phyloP scores from a whole-genome alignment of 331 rosid genomes.

The Saraca asoca region DNA sequence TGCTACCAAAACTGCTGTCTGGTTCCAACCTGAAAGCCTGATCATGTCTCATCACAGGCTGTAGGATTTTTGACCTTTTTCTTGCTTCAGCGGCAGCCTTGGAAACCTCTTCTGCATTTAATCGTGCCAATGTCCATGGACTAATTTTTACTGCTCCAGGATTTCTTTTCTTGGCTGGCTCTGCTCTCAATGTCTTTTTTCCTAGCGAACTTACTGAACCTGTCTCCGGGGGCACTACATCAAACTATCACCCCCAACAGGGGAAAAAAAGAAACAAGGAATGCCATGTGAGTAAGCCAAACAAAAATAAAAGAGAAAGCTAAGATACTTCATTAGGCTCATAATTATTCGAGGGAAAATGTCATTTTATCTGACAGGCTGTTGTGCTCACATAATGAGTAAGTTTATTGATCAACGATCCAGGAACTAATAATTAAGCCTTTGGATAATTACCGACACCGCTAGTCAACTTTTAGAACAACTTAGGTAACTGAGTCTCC shows the following conservation, averaged over 20 bases:
- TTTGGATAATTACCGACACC: too few relatives aligned
- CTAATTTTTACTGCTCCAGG: slow-evolving; percentile 82
- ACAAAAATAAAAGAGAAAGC: neutral
- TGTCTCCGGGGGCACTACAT: slow-evolving; percentile 90
- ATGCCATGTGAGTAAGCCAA: slow-evolving; percentile 12
- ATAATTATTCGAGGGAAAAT: neutral
- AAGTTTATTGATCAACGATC: neutral
- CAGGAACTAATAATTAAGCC: neutral
- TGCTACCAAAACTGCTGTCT: slow-evolving; percentile 64
- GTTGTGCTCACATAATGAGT: neutral
- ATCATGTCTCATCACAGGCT: slow-evolving; percentile 71
- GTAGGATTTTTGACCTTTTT: slow-evolving; percentile 86
- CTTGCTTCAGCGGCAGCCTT: slow-evolving; percentile 98
- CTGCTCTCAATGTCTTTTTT: slow-evolving; percentile 61
- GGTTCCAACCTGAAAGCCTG: slow-evolving; percentile 56
- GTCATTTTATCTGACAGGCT: neutral
- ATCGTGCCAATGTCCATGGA: slow-evolving; percentile 91
- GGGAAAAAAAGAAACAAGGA: too few relatives aligned
- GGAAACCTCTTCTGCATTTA: slow-evolving; percentile 90
- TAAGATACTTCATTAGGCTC: neutral
- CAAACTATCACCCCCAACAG: slow-evolving; percentile 53
- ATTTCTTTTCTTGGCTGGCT: slow-evolving; percentile 68
- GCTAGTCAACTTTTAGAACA: too few relatives aligned
- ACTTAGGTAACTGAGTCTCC: too few relatives aligned
- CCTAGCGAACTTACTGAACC: slow-evolving; percentile 82